phyloP scores from a whole-genome alignment of 2,329 filamentous ascomycete genomes.

The Talaromyces atroroseus region DNA sequence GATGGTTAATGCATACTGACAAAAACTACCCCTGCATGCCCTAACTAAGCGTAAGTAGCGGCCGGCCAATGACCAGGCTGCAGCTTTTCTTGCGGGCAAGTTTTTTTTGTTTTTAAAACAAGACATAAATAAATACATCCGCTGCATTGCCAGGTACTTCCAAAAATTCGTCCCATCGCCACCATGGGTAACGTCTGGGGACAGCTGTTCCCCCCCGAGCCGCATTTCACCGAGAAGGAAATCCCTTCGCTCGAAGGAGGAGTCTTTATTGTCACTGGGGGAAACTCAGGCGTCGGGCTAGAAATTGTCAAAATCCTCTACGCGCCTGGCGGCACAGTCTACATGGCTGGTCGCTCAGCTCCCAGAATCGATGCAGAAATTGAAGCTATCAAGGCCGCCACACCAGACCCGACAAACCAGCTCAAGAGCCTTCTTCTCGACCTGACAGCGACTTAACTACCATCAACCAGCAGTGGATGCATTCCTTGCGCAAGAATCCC shows the following conservation, averaged over 20 bases:
- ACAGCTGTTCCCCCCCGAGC: not conserved
- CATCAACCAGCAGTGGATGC: constrained; percentile 20
- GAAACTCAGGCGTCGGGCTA: constrained; percentile 20
- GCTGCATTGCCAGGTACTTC: not conserved
- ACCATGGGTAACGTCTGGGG: not conserved
- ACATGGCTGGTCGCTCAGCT: constrained; percentile 18
- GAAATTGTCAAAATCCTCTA: constrained; percentile 23
- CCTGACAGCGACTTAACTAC: constrained; percentile 27
- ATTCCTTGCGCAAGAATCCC: constrained; percentile 30
- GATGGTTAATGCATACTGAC: too few species aligned
- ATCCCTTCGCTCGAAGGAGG: constrained; percentile 17
- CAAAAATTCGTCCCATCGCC: not conserved
- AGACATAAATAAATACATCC: not conserved
- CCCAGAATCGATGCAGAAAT: constrained; percentile 25
- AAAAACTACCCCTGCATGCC: not conserved
- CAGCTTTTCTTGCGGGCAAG: not conserved
- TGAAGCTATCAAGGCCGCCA: constrained; percentile 3
- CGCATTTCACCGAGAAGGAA: not conserved
- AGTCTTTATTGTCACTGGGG: constrained; percentile 27
- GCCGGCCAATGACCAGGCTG: too few species aligned
- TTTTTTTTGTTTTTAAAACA: too few species aligned
- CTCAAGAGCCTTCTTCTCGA: constrained; percentile 47
- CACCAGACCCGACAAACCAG: constrained; percentile 22
- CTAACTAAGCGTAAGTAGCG: not conserved
- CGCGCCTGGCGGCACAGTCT: constrained; percentile 18